These are phyloP conservation scores for Kurtzmaniella quercitrusa DNA, from an alignment of 1,139 yeast species.

Conservation along the genomic window DNA sequence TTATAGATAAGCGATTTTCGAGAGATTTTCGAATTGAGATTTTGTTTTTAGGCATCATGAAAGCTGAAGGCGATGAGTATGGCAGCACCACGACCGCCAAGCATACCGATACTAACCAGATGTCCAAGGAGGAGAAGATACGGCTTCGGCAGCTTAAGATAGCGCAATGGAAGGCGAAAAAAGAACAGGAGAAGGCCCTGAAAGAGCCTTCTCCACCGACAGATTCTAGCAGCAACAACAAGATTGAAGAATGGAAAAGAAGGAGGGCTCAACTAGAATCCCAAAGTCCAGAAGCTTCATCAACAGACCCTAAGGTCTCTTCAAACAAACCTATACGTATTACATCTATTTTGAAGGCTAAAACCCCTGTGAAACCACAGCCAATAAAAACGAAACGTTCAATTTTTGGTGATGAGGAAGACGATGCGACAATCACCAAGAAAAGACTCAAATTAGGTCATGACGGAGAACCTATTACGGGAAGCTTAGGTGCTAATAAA, in stretches of 20 bases:
- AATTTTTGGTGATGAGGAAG: conserved; percentile 15
- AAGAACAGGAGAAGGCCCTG: conserved; percentile 17
- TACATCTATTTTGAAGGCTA: background rate
- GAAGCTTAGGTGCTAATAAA: no score
- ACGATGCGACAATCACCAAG: conserved; percentile 7
- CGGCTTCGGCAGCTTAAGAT: conserved; percentile 35
- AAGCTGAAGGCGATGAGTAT: conserved; percentile 1
- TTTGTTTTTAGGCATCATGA: background rate
- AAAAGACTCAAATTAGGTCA: conserved; percentile 10
- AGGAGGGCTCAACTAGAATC: conserved; percentile 16
- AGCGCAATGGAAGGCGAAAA: conserved; percentile 40
- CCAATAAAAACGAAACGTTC: background rate
- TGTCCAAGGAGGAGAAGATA: conserved; percentile 32
- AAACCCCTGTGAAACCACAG: background rate
- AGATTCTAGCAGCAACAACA: conserved; percentile 11
- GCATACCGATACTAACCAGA: conserved; percentile 8
- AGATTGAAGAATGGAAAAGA: conserved; percentile 41
- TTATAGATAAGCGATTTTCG: no score
- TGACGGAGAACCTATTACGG: background rate
- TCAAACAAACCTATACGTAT: background rate
- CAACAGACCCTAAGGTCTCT: background rate
- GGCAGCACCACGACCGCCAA: background rate
- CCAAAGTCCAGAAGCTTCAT: background rate
- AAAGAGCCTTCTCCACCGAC: conserved; percentile 4
- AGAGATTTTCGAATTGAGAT: background rate